Base-by-base conservation (phyloP, 176 grass and related monocot genomes). In the Musa beccarii region DNA sequence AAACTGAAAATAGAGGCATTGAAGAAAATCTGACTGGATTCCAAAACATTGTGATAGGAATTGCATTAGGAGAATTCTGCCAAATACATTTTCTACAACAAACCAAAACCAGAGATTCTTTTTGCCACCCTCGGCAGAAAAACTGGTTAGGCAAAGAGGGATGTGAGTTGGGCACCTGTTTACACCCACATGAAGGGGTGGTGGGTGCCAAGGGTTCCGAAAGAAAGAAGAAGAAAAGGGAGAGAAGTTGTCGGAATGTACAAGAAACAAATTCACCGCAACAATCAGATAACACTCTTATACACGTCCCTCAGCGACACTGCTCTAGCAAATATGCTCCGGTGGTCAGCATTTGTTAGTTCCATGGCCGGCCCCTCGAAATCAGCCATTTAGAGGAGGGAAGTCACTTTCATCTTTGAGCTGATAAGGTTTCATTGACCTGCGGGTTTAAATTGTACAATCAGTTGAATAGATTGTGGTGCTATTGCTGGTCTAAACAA, bases 371-470 rank as follows among this genome's bases (percentile, higher is more conserved):
- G 2, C 28, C 22, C 22, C 22, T 22, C 22, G 26, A 28, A 13
- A 53, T 54, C 22, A 53, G 52, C 51, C 52, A 12, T 52, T 10
- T 43, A 73, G 70, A 73, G 51, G 70, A 7, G 70, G 70, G 70
- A 73, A 73, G 70, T 73, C 70, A 7, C 11, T 10, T 54, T 73
- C 70, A 26, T 73, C 70, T 25, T 73, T 73, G 20, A 73, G 70
- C 70, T 73, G 70, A 54, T 73, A 73, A 4, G 50, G n/a, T 15
- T 54, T 1, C 53, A 8, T 26, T 15, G 52, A 1, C 70, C 70
- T 73, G 70, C 70, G 54, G 22, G 52, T 73, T 51, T 43, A 43
- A 23, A 52, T 24, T 2, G 43, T 11, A 19, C n/a, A 71, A 71
- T 71, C 52, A 10, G 21, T 71, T 22, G 17, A 52, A 71, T 51